Evolutionary conservation across 192 early-diverging fungal species (phyloP).

Genomic region (Coemansia sp.): DNA sequence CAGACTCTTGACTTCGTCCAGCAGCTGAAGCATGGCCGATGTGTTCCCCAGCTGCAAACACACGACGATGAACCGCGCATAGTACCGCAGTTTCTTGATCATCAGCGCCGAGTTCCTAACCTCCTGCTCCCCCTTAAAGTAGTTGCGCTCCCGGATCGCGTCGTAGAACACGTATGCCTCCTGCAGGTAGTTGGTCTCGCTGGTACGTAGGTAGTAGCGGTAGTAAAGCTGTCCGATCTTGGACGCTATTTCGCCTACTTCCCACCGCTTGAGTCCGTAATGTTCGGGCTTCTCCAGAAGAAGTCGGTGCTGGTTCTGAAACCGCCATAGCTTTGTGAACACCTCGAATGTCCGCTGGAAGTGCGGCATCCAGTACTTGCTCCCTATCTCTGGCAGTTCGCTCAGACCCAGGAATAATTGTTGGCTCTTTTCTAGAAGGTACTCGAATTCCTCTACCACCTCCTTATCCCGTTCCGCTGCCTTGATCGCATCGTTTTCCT

Average conservation of each 20-base stretch:
- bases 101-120: constrained; percentile 86
- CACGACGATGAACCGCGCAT: constrained; percentile 96
- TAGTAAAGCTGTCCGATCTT: constrained; percentile 95
- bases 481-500: constrained; percentile 14
- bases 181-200: constrained; percentile 94
- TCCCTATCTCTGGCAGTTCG: constrained; percentile 55
- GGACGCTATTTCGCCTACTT: constrained; percentile 97
- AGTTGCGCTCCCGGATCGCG: constrained; percentile 90
- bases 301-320: constrained; percentile 85
- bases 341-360: constrained; percentile 98
- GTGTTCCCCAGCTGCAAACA: constrained; percentile 66
- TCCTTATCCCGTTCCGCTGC: constrained; percentile 52
- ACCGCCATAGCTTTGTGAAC: constrained; percentile 96
- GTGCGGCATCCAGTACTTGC: constrained; percentile 75
- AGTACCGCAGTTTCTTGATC: constrained; percentile 98
- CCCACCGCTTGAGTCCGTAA: constrained; percentile 95
- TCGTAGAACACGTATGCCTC: constrained; percentile 97
- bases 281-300: constrained; percentile 84
- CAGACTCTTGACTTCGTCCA: constrained; percentile 78
- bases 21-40: constrained; percentile 75
- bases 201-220: constrained; percentile 84
- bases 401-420: constrained; percentile 90
- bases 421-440: constrained; percentile 95
- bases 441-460: constrained; percentile 85
- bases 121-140: constrained; percentile 94